These are phyloP conservation scores for Monosporozyma unispora DNA, from an alignment of 805 yeast genomes.

Conservation along the genomic window DNA sequence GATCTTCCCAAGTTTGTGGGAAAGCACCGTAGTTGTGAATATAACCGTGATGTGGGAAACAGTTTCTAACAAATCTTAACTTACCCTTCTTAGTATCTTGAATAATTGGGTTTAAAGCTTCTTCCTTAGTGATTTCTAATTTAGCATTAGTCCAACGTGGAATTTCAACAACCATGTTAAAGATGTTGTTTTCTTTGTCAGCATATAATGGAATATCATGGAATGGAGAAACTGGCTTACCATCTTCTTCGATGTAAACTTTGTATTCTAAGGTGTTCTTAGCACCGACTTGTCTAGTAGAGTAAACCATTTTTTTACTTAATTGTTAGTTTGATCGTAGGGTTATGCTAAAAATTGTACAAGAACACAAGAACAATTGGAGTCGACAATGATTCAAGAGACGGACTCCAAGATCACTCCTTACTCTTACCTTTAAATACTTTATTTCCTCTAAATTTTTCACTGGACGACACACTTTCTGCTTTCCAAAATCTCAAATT, in stretches of 20 bases:
- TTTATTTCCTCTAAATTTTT: not conserved
- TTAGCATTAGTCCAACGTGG: conserved; percentile 99
- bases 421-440: not conserved
- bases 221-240: conserved; percentile 91
- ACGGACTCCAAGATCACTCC: too few species aligned
- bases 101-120: conserved; percentile 79
- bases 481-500: too few species aligned
- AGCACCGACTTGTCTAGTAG: conserved; percentile 91
- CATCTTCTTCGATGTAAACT: conserved; percentile 85
- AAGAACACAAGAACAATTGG: not conserved
- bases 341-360: too few species aligned
- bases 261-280: conserved; percentile 91
- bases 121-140: conserved; percentile 85
- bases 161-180: conserved; percentile 90
- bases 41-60: conserved; percentile 98
- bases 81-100: conserved; percentile 98
- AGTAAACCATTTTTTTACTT: conserved; percentile 59
- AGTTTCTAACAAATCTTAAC: conserved; percentile 90
- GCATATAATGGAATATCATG: conserved; percentile 91
- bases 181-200: conserved; percentile 80
- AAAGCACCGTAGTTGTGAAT: conserved; percentile 97
- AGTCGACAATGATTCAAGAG: too few species aligned
- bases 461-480: not conserved
- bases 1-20: conserved; percentile 91
- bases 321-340: not conserved